These are phyloP conservation scores for Talaromyces sp. DNA, from an alignment of 2,329 filamentous ascomycete species.

Conservation along the genomic window DNA sequence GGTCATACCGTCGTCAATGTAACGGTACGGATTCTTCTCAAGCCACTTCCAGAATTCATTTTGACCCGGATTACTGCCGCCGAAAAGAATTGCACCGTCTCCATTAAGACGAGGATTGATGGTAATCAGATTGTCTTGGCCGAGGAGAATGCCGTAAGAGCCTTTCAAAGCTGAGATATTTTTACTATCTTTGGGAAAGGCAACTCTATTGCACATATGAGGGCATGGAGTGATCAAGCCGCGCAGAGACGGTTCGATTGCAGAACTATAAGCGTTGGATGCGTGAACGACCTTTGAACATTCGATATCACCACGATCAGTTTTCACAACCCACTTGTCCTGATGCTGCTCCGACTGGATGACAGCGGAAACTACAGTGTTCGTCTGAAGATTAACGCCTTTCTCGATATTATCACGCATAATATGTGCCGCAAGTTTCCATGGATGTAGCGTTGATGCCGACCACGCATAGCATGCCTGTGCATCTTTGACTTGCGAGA, in stretches of 20 bases:
- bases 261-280: conserved; percentile 8
- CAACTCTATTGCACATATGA: conserved; percentile 8
- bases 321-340: not conserved
- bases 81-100: conserved; percentile 7
- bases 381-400: conserved; percentile 1
- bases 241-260: conserved; percentile 2
- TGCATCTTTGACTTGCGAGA: conserved; percentile 9
- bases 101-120: conserved; percentile 4
- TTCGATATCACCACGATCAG: conserved; percentile 1
- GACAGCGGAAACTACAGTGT: not conserved
- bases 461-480: conserved; percentile 6
- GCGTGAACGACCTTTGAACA: conserved; percentile 1
- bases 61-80: conserved; percentile 3
- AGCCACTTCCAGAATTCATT: not conserved
- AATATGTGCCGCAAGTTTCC: conserved; percentile 8
- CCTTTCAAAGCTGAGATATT: not conserved
- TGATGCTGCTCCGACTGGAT: not conserved
- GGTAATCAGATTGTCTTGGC: not conserved
- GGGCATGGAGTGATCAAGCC: conserved; percentile 1
- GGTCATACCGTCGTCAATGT: conserved; percentile 4
- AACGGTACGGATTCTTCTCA: not conserved
- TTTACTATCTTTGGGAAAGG: not conserved
- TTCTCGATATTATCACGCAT: conserved; percentile 4
- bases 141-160: conserved; percentile 1
- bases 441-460: conserved; percentile 4